phyloP scores from a whole-genome alignment of 805 yeast genomes.

The Candida insectorum region DNA sequence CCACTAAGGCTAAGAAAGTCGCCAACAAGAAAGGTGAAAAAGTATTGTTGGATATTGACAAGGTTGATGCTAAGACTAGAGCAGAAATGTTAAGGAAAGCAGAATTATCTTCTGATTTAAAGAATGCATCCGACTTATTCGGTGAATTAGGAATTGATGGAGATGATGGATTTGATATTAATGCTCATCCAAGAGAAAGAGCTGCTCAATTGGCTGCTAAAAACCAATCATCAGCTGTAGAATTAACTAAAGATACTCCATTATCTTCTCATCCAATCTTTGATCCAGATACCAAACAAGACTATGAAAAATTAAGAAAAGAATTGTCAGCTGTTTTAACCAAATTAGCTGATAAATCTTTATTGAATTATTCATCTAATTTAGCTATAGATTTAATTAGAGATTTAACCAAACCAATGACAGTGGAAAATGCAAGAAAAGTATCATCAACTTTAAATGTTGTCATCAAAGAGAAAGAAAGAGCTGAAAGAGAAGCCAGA shows the following conservation, averaged over 20 bases:
- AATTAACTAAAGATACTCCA: slow-evolving; percentile 60
- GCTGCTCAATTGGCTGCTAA: slow-evolving; percentile 40
- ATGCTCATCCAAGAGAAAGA: slow-evolving; percentile 52
- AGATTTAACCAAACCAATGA: slow-evolving; percentile 78
- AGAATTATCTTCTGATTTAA: slow-evolving; percentile 80
- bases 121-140: slow-evolving; percentile 89
- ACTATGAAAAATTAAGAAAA: slow-evolving; percentile 51
- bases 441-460: slow-evolving; percentile 83
- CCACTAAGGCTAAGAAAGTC: slow-evolving; percentile 47
- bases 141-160: slow-evolving; percentile 62
- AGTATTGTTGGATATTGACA: slow-evolving; percentile 56
- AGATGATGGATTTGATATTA: slow-evolving; percentile 29
- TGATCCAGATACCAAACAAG: slow-evolving; percentile 75
- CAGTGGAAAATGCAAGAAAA: slow-evolving; percentile 79
- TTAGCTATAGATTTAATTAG: slow-evolving; percentile 84
- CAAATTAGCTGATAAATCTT: slow-evolving; percentile 50
- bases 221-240: slow-evolving; percentile 17
- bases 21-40: slow-evolving; percentile 33
- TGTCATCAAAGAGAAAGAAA: slow-evolving; percentile 77
- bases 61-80: slow-evolving; percentile 70
- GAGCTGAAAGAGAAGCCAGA: slow-evolving; percentile 86
- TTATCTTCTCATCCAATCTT: slow-evolving; percentile 76
- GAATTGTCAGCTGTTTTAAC: slow-evolving; percentile 20
- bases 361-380: slow-evolving; percentile 65
- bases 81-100: slow-evolving; percentile 73